These are phyloP conservation scores for Yamadazyma atlantica DNA, from an alignment of 1,139 yeast species.

Conservation along the genomic window DNA sequence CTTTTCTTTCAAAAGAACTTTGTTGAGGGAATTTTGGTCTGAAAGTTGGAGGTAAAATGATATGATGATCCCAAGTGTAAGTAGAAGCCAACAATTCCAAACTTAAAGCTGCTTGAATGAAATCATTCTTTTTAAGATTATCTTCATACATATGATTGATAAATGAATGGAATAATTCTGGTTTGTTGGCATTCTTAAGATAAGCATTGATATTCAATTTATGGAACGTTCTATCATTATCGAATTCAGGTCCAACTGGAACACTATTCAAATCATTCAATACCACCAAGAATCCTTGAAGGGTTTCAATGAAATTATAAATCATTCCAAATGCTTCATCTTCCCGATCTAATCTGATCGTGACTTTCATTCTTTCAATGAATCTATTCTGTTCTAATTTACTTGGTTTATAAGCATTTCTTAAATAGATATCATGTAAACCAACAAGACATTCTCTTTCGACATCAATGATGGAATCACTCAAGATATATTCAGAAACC, in stretches of 20 bases:
- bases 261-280: constrained; percentile 69
- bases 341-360: constrained; percentile 59
- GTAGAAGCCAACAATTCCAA: constrained; percentile 77
- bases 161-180: constrained; percentile 77
- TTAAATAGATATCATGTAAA: constrained; percentile 63
- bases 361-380: constrained; percentile 48
- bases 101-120: constrained; percentile 81
- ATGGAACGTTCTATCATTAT: constrained; percentile 83
- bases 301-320: constrained; percentile 52
- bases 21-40: constrained; percentile 79
- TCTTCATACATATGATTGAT: constrained; percentile 73
- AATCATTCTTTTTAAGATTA: constrained; percentile 59
- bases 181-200: constrained; percentile 75
- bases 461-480: constrained; percentile 58
- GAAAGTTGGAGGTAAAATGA: constrained; percentile 53
- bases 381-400: constrained; percentile 55
- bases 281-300: constrained; percentile 64
- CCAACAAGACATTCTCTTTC: constrained; percentile 65
- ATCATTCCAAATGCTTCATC: constrained; percentile 64
- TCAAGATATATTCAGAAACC: constrained; percentile 63
- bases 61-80: constrained; percentile 71
- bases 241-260: constrained; percentile 82
- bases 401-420: constrained; percentile 57
- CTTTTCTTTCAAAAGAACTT: constrained; percentile 80
- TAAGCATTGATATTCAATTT: constrained; percentile 75